Base-by-base conservation (phyloP, 2,329 filamentous ascomycete species). In the Neopestalotiopsis sp. region DNA sequence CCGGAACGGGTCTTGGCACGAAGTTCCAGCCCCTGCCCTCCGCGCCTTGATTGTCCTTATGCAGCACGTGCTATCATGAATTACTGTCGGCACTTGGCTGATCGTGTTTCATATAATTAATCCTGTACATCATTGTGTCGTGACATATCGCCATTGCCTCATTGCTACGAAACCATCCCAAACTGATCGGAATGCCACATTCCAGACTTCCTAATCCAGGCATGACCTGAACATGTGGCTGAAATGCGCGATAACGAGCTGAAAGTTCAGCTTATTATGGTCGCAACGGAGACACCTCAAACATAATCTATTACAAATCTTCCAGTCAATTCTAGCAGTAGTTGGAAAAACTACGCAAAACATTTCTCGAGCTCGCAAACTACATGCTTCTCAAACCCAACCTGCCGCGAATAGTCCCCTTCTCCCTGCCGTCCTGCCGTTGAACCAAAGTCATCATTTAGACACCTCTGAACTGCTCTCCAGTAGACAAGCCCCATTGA, bases 1-100 rank as follows among this genome's bases (percentile, higher is more conserved):
- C 57, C 57, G 57, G 57, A 61, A 61, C 57, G 32, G 57, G 57
- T 61, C 57, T 61, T 61, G 57, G 57, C 57, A 61, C 20, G 20
- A 24, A 9, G 13, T 6, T 61, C 28, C 57, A 30, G 24, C 57
- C 32, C 57, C 32, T 34, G 20, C 57, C 28, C 28, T 20, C 30
- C 57, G 57, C 57, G 17, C 9, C 13, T 61, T 30, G 0, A 34
- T 14, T 61, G 32, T 30, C 57, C 28, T 20, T 24, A 30, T 13
- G 57, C 57, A 61, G 28, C 28, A 61, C 57, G 32, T 61, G 57
- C 57, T 9, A 9, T n/a, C 20, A 17, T 20, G 45, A 53, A 53
- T 12, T 53, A n/a, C 45, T 53, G 45, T 53, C 45, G 45, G 45
- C 45, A 53, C 45, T 53, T 53, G 45, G 45, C 17, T 14, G 45